phyloP scores from a whole-genome alignment of 192 early-diverging fungal species.

The Gryganskiella cystojenkinii region DNA sequence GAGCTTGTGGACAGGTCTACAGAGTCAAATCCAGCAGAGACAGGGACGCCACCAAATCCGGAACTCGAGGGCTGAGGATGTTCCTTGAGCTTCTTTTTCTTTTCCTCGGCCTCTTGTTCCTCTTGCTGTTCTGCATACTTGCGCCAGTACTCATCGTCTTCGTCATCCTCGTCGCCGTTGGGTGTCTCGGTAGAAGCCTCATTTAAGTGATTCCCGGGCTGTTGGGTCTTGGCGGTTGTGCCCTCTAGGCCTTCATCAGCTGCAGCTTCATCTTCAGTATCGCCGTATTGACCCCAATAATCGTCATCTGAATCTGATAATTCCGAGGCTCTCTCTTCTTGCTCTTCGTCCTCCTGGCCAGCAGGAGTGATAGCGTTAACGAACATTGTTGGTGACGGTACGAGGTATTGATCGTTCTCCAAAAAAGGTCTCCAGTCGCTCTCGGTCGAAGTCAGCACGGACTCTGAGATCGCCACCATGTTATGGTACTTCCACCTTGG shows the following conservation, averaged over 20 bases:
- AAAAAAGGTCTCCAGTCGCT: slow-evolving; percentile 9
- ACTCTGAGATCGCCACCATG: slow-evolving; percentile 1
- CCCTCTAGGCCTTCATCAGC: slow-evolving; percentile 4
- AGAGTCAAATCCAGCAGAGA: no score
- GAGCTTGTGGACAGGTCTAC: no score
- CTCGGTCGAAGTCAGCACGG: slow-evolving; percentile 2
- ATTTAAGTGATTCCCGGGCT: background rate
- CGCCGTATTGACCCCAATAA: slow-evolving; percentile 47
- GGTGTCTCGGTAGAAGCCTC: background rate
- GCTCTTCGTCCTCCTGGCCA: background rate
- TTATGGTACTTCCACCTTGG: slow-evolving; percentile 40
- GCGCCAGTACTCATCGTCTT: slow-evolving; percentile 40
- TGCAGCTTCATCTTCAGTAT: slow-evolving; percentile 17
- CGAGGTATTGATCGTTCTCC: background rate
- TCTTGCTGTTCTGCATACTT: slow-evolving; percentile 39
- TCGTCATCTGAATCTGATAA: slow-evolving; percentile 31
- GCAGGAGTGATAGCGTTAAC: background rate
- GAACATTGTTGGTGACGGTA: background rate
- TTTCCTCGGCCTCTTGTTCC: slow-evolving; percentile 16
- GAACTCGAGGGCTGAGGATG: no score
- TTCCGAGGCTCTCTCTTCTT: background rate
- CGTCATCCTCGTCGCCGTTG: slow-evolving; percentile 25
- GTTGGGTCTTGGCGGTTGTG: background rate
- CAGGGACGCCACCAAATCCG: no score
- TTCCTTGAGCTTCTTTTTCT: slow-evolving; percentile 29